Conservation (phyloP, 106 monocot species). For the Acorus calamus region DNA sequence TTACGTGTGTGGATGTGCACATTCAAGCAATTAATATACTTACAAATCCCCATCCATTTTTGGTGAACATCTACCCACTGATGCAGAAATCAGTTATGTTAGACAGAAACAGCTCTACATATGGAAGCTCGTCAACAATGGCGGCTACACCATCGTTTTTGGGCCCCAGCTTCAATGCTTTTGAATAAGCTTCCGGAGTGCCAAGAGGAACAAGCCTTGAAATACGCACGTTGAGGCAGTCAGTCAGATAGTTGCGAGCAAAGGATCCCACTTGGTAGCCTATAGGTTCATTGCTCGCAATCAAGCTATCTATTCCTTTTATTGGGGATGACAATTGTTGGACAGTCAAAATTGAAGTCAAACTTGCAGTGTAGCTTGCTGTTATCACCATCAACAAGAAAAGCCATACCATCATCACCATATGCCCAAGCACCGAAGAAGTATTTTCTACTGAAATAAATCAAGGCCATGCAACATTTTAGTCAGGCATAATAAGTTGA, state of each 20-base stretch:
- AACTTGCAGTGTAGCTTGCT: constrained; percentile 78
- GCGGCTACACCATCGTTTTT: constrained; percentile 69
- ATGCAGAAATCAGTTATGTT: constrained; percentile 34
- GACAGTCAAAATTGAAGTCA: constrained; percentile 69
- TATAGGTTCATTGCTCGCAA: constrained; percentile 45
- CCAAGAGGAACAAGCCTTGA: constrained; percentile 48
- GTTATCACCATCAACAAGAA: constrained; percentile 66
- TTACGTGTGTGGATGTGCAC: too few relatives aligned
- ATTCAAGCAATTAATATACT: constrained; percentile 21
- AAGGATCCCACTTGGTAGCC: constrained; percentile 65
- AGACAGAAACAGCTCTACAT: constrained; percentile 51
- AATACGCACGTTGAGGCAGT: constrained; percentile 29
- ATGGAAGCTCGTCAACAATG: constrained; percentile 79
- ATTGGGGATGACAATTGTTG: constrained; percentile 60
- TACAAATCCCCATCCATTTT: constrained; percentile 83
- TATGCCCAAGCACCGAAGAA: constrained; percentile 42
- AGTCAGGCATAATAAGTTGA: too few relatives aligned
- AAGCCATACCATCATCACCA: constrained; percentile 73
- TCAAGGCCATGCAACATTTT: background rate
- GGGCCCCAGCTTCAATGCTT: constrained; percentile 34
- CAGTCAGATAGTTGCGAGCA: constrained; percentile 40
- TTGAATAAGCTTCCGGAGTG: constrained; percentile 35
- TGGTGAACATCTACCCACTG: constrained; percentile 59
- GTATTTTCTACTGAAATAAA: constrained; percentile 47
- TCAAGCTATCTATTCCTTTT: constrained; percentile 57